Percentiles rank a stretch among this genome's conserved stretches.
Conservation (phyloP, 176 grass and related monocot species). For the Tillandsia leiboldiana region DNA sequence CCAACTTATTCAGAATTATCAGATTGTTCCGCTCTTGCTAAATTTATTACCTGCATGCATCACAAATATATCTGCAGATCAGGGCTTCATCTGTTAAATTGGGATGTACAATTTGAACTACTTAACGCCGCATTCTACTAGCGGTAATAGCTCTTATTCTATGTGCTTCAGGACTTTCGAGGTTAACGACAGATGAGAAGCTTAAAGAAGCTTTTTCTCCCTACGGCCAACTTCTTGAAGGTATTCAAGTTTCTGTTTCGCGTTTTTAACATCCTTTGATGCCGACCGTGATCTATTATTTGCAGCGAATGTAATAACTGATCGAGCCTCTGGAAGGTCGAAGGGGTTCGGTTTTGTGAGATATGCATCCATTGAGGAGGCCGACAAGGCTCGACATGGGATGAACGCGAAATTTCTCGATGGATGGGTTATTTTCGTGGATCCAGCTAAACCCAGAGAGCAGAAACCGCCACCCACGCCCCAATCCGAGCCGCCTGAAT, state of each 20-base stretch:
- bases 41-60: too few species aligned
- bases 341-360: constrained; percentile 84
- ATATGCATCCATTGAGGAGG: constrained; percentile 60
- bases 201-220: constrained; percentile 60
- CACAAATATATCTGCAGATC: too few species aligned
- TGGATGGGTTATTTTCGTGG: constrained; percentile 94
- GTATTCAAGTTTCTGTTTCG: constrained; percentile 15
- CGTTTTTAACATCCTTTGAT: background rate
- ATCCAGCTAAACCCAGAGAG: constrained; percentile 73
- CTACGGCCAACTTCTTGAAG: constrained; percentile 71
- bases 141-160: background rate
- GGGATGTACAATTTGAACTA: background rate
- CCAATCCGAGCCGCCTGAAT: constrained; percentile 17
- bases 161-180: constrained; percentile 61
- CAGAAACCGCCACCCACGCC: constrained; percentile 24
- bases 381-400: constrained; percentile 55
- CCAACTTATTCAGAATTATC: too few species aligned
- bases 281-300: background rate
- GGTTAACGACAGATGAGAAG: constrained; percentile 73
- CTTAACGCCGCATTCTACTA: background rate
- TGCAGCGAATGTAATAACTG: constrained; percentile 68
- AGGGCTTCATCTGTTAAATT: too few species aligned
- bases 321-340: constrained; percentile 73
- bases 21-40: too few species aligned
- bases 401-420: constrained; percentile 94